Conservation (phyloP, 345 rosid species). For the Syzygium jambos region DNA sequence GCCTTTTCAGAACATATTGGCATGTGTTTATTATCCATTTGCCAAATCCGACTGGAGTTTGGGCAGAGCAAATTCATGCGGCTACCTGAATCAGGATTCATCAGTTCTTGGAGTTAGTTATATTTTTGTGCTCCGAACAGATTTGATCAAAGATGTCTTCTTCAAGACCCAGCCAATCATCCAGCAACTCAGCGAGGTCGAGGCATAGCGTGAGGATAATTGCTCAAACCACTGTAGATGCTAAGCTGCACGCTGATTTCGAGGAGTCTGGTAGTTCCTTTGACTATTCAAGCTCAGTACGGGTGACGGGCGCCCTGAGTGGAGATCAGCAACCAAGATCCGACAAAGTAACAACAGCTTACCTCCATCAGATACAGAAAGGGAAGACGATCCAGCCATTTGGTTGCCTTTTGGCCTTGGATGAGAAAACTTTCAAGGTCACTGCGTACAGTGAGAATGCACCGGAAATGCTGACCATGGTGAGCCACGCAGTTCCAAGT, state of each 20-base stretch:
- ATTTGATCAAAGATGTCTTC: slow-evolving; percentile 55
- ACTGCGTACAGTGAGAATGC: slow-evolving; percentile 95
- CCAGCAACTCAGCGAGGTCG: slow-evolving; percentile 61
- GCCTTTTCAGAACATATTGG: neutral
- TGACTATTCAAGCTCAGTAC: slow-evolving; percentile 82
- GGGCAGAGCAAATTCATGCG: neutral
- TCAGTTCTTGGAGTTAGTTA: neutral
- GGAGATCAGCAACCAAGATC: slow-evolving; percentile 56
- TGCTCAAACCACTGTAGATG: slow-evolving; percentile 92
- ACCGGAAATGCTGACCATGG: slow-evolving; percentile 80
- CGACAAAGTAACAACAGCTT: slow-evolving; percentile 78
- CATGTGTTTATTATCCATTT: neutral
- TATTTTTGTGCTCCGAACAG: neutral
- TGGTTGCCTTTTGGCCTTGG: slow-evolving; percentile 91
- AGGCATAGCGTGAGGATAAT: slow-evolving; percentile 76
- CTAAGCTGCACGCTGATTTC: slow-evolving; percentile 83
- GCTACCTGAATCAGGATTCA: neutral
- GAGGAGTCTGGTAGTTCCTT: slow-evolving; percentile 89
- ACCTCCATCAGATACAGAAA: slow-evolving; percentile 94
- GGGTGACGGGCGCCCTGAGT: slow-evolving; percentile 24
- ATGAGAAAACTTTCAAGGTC: slow-evolving; percentile 79
- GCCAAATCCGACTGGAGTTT: neutral
- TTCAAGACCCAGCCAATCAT: slow-evolving; percentile 70
- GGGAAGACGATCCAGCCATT: slow-evolving; percentile 94
- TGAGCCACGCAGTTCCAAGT: slow-evolving; percentile 88